phyloP scores from a whole-genome alignment of 257 asterid species.

The Solanum sparsipilum region DNA sequence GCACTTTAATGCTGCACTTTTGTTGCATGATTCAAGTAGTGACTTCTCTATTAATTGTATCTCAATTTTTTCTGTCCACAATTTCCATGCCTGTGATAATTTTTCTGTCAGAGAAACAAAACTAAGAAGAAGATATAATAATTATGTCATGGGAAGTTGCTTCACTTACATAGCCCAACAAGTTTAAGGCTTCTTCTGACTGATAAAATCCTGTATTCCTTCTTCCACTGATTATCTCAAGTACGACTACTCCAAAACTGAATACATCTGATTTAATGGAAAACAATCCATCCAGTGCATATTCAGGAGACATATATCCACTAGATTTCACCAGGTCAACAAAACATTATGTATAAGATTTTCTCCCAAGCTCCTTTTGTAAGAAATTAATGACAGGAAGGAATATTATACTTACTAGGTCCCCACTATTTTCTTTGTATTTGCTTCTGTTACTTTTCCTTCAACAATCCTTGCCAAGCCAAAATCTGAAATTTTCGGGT shows the following conservation, averaged over 20 bases:
- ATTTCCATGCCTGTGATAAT: constrained; percentile 11
- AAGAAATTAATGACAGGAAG: not conserved
- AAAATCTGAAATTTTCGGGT: not conserved
- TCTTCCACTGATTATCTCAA: constrained; percentile 17
- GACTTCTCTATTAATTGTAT: not conserved
- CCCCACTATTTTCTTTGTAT: not conserved
- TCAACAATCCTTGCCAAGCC: constrained; percentile 8
- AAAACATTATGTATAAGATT: not conserved
- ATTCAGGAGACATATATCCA: constrained; percentile 17
- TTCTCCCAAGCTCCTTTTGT: not conserved
- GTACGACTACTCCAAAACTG: constrained; percentile 16
- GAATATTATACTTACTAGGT: not conserved
- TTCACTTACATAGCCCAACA: constrained; percentile 22
- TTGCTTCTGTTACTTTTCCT: not conserved
- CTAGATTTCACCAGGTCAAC: not conserved
- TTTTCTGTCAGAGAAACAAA: not conserved
- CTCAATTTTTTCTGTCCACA: constrained; percentile 9
- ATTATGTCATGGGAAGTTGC: not conserved
- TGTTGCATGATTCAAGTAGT: not conserved
- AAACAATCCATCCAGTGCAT: constrained; percentile 7
- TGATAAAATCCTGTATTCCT: constrained; percentile 9
- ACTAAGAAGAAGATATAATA: not conserved
- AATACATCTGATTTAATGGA: constrained; percentile 21
- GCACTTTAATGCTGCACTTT: not conserved
- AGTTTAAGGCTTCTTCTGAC: constrained; percentile 8